Evolutionary conservation across 139 green algal species (phyloP).

Genomic region (Tetraselmis chui): DNA sequence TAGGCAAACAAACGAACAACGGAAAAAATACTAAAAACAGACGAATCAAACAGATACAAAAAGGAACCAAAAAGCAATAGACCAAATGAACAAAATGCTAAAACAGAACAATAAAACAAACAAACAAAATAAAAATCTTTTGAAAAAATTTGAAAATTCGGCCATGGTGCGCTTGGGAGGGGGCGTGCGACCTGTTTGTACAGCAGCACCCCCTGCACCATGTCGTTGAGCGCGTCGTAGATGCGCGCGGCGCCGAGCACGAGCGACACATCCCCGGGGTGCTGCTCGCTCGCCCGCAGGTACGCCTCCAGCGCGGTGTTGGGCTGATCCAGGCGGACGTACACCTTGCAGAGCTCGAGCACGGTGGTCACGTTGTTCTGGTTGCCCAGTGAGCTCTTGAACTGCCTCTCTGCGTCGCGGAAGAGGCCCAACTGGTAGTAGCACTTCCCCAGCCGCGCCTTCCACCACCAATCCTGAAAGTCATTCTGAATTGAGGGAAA

Average conservation of each 20-base stretch:
- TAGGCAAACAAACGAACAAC: too few relatives aligned
- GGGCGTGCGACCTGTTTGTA: conserved; percentile 53
- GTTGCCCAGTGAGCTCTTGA: conserved; percentile 42
- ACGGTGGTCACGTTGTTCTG: conserved; percentile 37
- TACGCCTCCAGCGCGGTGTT: conserved; percentile 53
- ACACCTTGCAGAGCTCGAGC: conserved; percentile 66
- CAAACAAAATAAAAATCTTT: too few relatives aligned
- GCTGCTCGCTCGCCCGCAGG: conserved; percentile 26
- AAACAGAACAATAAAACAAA: too few relatives aligned
- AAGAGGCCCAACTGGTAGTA: conserved; percentile 77
- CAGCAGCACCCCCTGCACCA: conserved; percentile 37
- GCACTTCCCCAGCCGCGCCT: conserved; percentile 66
- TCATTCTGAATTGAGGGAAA: too few relatives aligned
- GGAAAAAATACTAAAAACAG: too few relatives aligned
- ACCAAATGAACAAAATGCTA: too few relatives aligned
- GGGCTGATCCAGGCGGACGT: conserved; percentile 67
- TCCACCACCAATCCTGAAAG: conserved; percentile 79
- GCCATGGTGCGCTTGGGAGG: too few relatives aligned
- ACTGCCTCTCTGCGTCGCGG: conserved; percentile 66
- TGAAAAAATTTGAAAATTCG: too few relatives aligned
- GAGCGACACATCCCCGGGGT: conserved; percentile 40
- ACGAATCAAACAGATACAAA: too few relatives aligned
- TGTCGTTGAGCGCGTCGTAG: conserved; percentile 62
- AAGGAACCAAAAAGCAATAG: too few relatives aligned
- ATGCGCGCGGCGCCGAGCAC: conserved; percentile 61